Evolutionary conservation across 2,329 filamentous ascomycete species (phyloP).

Genomic region (Xylaria polymorpha): DNA sequence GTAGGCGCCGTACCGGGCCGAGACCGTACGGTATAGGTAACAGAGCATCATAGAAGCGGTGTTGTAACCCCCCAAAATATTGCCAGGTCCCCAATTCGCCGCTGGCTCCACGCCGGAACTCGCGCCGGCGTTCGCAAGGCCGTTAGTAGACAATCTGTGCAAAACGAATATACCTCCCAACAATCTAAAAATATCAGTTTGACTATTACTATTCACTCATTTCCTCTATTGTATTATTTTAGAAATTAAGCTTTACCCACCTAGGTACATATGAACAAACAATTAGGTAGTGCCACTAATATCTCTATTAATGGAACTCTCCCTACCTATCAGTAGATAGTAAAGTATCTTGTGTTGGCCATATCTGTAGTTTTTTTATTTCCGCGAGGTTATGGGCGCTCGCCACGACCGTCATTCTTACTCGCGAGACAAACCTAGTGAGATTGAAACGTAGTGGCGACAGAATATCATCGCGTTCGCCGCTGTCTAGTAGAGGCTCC

Average conservation of each 20-base stretch:
- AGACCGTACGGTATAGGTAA: no score
- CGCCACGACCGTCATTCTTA: constrained; percentile 33
- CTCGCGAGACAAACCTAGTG: background rate
- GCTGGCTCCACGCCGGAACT: constrained; percentile 15
- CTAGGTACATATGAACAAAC: background rate
- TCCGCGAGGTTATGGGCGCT: background rate
- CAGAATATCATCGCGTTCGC: constrained; percentile 20
- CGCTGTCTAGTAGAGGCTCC: background rate
- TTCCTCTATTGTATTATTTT: background rate
- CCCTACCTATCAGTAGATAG: background rate
- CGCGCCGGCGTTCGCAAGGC: background rate
- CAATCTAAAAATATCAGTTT: background rate
- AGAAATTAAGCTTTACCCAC: background rate
- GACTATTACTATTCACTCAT: background rate
- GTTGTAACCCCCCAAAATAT: constrained; percentile 8
- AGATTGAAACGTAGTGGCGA: constrained; percentile 6
- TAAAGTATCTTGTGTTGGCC: background rate
- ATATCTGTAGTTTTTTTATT: background rate
- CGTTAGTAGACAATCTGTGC: background rate
- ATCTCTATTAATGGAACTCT: background rate
- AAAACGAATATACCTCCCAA: background rate
- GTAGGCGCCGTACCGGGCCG: no score
- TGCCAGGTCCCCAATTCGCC: constrained; percentile 10
- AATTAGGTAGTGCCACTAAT: background rate
- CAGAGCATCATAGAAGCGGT: no score